Evolutionary conservation across 2,329 filamentous ascomycete genomes (phyloP).

Genomic region (Claviceps capensis): DNA sequence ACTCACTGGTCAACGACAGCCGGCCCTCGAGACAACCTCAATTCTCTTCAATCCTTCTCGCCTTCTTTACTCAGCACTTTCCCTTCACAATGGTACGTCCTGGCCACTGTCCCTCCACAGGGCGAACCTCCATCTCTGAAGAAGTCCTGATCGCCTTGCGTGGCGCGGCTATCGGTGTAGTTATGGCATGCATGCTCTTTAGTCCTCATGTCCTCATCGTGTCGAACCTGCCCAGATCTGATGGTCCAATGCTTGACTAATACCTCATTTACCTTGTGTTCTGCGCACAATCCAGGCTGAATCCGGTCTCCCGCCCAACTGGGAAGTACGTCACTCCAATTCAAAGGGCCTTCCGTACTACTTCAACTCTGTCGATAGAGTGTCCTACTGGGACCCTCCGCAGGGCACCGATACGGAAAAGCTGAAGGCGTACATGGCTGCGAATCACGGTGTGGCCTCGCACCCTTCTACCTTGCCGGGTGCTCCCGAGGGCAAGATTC

Average conservation of each 20-base stretch:
- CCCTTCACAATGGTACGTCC: slow-evolving; percentile 6
- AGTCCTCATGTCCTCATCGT: not conserved
- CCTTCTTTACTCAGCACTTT: not conserved
- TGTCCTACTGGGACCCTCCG: slow-evolving; percentile 93
- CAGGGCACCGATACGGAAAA: slow-evolving; percentile 77
- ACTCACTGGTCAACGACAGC: not conserved
- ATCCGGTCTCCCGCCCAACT: slow-evolving; percentile 69
- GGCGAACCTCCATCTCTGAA: slow-evolving; percentile 3
- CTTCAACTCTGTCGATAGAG: slow-evolving; percentile 77
- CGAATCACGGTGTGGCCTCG: slow-evolving; percentile 55
- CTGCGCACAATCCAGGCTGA: slow-evolving; percentile 38
- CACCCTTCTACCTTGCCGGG: slow-evolving; percentile 24
- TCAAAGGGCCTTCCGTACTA: slow-evolving; percentile 99
- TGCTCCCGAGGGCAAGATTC: slow-evolving; percentile 66
- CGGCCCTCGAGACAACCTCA: slow-evolving; percentile 1
- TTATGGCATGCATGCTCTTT: slow-evolving; percentile 5
- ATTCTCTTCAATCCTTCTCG: not conserved
- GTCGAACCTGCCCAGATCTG: not conserved
- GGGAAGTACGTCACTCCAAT: slow-evolving; percentile 96
- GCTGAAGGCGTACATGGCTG: slow-evolving; percentile 88
- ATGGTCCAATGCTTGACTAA: not conserved
- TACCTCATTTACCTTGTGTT: not conserved
- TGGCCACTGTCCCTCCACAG: slow-evolving; percentile 1
- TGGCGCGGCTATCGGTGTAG: slow-evolving; percentile 4
- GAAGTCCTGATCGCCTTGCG: slow-evolving; percentile 4